These are phyloP conservation scores for Rhynchosporium graminicola DNA, from an alignment of 2,329 filamentous ascomycete genomes.

Conservation along the genomic window DNA sequence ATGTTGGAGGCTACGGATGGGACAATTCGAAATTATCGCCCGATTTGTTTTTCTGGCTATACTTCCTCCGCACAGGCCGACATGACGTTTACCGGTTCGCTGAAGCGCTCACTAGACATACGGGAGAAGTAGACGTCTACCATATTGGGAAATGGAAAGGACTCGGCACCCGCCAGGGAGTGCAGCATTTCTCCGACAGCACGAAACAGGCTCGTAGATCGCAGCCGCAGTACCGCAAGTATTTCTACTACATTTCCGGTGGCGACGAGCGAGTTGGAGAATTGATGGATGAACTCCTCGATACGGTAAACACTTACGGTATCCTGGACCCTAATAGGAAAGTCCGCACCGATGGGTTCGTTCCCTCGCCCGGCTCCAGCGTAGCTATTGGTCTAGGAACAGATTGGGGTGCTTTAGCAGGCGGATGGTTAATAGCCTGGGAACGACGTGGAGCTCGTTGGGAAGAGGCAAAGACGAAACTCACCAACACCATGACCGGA, in stretches of 20 bases:
- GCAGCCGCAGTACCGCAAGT: slow-evolving; percentile 56
- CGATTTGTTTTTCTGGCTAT: slow-evolving; percentile 63
- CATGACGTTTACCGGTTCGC: slow-evolving; percentile 60
- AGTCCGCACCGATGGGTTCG: slow-evolving; percentile 54
- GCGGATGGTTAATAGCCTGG: slow-evolving; percentile 61
- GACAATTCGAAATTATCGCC: slow-evolving; percentile 65
- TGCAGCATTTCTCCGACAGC: slow-evolving; percentile 62
- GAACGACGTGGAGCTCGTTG: slow-evolving; percentile 56
- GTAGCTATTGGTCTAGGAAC: slow-evolving; percentile 57
- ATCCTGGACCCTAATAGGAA: slow-evolving; percentile 59
- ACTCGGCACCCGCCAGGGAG: slow-evolving; percentile 62
- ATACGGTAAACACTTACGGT: slow-evolving; percentile 54
- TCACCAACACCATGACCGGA: slow-evolving; percentile 50
- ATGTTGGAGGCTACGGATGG: slow-evolving; percentile 65
- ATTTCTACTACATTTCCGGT: slow-evolving; percentile 47
- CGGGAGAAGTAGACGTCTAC: slow-evolving; percentile 62
- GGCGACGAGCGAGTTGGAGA: slow-evolving; percentile 35
- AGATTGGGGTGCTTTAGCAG: slow-evolving; percentile 59
- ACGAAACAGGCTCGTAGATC: slow-evolving; percentile 64
- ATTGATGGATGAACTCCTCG: slow-evolving; percentile 42
- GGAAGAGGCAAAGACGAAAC: slow-evolving; percentile 53
- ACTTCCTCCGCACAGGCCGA: slow-evolving; percentile 60
- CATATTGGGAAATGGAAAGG: slow-evolving; percentile 59
- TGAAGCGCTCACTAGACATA: slow-evolving; percentile 58
- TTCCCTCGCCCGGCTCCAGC: slow-evolving; percentile 44